These are phyloP conservation scores for Lantana camara DNA, from an alignment of 257 asterid genomes.

Conservation along the genomic window DNA sequence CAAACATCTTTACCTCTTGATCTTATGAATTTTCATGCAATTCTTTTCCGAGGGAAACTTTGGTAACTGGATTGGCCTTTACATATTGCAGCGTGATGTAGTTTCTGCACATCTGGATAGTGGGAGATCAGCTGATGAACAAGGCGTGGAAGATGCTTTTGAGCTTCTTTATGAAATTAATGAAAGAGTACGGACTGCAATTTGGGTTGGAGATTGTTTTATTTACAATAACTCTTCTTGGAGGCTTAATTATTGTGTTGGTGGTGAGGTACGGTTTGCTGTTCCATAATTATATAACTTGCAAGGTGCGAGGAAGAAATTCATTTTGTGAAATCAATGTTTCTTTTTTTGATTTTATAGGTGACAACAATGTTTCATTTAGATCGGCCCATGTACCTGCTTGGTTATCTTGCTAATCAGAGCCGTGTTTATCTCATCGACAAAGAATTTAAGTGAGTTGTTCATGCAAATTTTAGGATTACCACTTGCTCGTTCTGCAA, in stretches of 20 bases:
- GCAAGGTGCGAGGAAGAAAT: constrained; percentile 11
- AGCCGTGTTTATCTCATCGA: constrained; percentile 88
- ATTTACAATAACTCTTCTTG: constrained; percentile 93
- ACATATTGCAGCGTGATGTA: constrained; percentile 78
- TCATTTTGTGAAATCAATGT: constrained; percentile 10
- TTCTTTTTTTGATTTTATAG: constrained; percentile 40
- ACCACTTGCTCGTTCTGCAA: constrained; percentile 8
- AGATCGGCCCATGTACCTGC: constrained; percentile 97
- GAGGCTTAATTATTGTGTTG: constrained; percentile 97
- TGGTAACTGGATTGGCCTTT: constrained; percentile 24
- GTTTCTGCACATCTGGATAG: constrained; percentile 91
- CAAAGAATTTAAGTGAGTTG: constrained; percentile 94
- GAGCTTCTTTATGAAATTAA: constrained; percentile 90
- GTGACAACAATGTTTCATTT: constrained; percentile 97
- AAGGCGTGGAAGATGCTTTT: constrained; percentile 98
- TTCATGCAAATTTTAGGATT: constrained; percentile 19
- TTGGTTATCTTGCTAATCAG: constrained; percentile 94
- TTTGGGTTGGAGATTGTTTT: constrained; percentile 99
- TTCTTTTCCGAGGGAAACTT: constrained; percentile 7
- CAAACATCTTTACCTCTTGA: too few species aligned
- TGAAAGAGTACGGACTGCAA: constrained; percentile 96
- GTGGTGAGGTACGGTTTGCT: constrained; percentile 80
- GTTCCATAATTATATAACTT: constrained; percentile 18
- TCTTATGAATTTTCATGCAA: constrained; percentile 16
- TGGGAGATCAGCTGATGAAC: constrained; percentile 87